Base-by-base conservation (phyloP, 176 grass and related monocot species). In the Eremochloa ophiuroides region DNA sequence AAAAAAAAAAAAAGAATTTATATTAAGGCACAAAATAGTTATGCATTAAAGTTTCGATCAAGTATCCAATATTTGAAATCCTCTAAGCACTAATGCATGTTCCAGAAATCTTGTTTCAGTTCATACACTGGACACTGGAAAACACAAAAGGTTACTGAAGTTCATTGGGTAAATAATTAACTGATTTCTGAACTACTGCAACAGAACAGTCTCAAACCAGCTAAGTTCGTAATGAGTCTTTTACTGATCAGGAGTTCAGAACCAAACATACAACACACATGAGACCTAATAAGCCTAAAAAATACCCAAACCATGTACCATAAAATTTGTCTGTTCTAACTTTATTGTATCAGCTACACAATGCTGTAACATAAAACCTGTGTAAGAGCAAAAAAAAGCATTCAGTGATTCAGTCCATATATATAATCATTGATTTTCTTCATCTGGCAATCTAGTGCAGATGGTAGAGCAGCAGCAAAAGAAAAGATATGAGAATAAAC, bases 381-480 rank as follows among this genome's bases (percentile, higher is more conserved):
- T 1, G 10, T 60, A 44, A n/a, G 13, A 43, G 39, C 17, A 61
- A 60, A 81, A 23, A 25, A 61, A 81, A n/a, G 35, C 2, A 43
- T 60, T 63, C 28, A 37, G 41, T 60, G n/a, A n/a, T n/a, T n/a
- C n/a, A n/a, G n/a, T n/a, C 31, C 31, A 82, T 12, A 62, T 44
- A 26, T 23, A 60, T 41, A 62, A 27, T 10, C 66, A 71, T 17
- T 41, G 17, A 7, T 38, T 6, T 62, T 29, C 29, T 16, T 73
- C 68, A 47, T 15, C 26, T 23, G 58, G 73, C 6, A 37, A 12
- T 63, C 75, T 63, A 31, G 15, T 6, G 27, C 16, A 63, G 39
- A 77, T n/a, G 58, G 58, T 77, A 47, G 63, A 77, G 15, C 38
- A 53, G 65, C 40, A 73, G 35, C 65, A 82, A 67, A 37, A 77